These are phyloP conservation scores for Leccinum olivaceoglutinosum DNA, from an alignment of 1,284 basidiomycete genomes.

Conservation along the genomic window DNA sequence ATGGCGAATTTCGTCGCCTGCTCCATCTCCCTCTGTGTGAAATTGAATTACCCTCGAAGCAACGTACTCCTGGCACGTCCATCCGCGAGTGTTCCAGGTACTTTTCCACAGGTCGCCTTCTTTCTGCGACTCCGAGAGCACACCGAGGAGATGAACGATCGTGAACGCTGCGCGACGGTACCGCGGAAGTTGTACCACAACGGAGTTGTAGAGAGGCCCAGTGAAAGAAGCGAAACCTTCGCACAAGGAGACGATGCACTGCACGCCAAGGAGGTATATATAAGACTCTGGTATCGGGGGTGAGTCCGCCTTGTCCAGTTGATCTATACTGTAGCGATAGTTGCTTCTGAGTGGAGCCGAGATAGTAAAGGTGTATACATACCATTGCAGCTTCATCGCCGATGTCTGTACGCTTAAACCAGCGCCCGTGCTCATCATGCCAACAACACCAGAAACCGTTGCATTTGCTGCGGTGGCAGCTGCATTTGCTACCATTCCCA, in stretches of 20 bases:
- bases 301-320: conserved; percentile 92
- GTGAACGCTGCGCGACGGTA: too few relatives aligned
- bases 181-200: conserved; percentile 62
- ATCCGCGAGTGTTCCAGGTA: too few relatives aligned
- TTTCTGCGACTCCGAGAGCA: too few relatives aligned
- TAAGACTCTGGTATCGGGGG: conserved; percentile 91
- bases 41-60: too few relatives aligned
- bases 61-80: too few relatives aligned
- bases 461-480: conserved; percentile 80
- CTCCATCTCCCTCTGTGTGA: too few relatives aligned
- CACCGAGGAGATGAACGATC: too few relatives aligned
- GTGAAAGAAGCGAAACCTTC: conserved; percentile 81
- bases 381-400: conserved; percentile 85
- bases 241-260: conserved; percentile 83
- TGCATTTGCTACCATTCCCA: conserved; percentile 79
- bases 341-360: background rate
- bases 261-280: conserved; percentile 85
- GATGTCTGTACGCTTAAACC: conserved; percentile 70
- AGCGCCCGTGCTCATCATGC: conserved; percentile 59
- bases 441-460: conserved; percentile 69
- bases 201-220: conserved; percentile 63
- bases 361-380: conserved; percentile 20
- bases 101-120: too few relatives aligned
- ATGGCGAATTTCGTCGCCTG: too few relatives aligned
- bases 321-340: conserved; percentile 70